These are phyloP conservation scores for Daldinia grandis DNA, from an alignment of 495 filamentous ascomycete species.

Conservation along the genomic window DNA sequence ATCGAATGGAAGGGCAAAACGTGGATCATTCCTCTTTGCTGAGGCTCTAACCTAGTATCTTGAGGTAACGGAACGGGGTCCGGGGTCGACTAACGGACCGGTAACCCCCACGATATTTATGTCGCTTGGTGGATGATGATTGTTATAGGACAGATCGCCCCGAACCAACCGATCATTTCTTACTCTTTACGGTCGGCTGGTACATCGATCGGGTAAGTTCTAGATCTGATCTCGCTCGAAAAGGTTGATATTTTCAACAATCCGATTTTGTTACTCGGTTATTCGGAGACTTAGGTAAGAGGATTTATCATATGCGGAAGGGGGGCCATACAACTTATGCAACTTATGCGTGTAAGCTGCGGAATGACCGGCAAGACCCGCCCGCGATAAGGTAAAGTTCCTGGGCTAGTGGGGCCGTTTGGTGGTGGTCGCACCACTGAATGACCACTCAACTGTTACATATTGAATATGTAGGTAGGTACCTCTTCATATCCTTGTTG, in stretches of 20 bases:
- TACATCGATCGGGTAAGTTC: not conserved
- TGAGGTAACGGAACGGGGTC: not conserved
- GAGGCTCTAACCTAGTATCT: not conserved
- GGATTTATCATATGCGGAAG: not conserved
- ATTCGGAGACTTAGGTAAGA: not conserved
- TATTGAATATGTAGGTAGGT: not conserved
- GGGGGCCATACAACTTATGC: not conserved
- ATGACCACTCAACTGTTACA: not conserved
- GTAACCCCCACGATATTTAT: not conserved
- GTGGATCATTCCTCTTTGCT: not conserved
- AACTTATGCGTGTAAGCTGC: not conserved
- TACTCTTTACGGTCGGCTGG: not conserved
- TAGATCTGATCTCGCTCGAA: not conserved
- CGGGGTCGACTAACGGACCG: not conserved
- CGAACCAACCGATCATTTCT: not conserved
- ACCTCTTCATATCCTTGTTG: slow-evolving; percentile 6
- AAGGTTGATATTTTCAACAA: not conserved
- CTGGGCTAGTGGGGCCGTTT: slow-evolving; percentile 4
- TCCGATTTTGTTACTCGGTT: not conserved
- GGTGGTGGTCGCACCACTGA: slow-evolving; percentile 10
- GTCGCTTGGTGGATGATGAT: not conserved
- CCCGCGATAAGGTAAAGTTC: not conserved
- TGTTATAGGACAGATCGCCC: not conserved
- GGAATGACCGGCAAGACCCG: not conserved
- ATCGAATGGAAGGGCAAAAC: not conserved